Evolutionary conservation across 2,329 filamentous ascomycete genomes (phyloP).

Genomic region (Diaporthe sp.): DNA sequence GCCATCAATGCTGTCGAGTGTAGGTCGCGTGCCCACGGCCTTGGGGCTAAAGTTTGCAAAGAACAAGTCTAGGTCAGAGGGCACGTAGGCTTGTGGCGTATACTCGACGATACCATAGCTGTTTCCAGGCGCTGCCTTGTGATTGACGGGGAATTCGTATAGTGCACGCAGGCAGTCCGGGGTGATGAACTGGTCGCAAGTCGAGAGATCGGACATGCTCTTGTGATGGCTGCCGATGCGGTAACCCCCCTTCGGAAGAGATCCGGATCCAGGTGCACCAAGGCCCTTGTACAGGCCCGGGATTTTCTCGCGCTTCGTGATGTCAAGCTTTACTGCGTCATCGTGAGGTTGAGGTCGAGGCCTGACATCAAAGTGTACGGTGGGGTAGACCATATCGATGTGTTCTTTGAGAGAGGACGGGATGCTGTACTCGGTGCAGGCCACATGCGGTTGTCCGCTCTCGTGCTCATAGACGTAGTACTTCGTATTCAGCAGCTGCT

Average conservation of each 20-base stretch:
- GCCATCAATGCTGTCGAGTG: slow-evolving; percentile 35
- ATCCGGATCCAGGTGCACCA: slow-evolving; percentile 33
- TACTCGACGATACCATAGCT: slow-evolving; percentile 40
- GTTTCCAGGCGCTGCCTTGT: slow-evolving; percentile 27
- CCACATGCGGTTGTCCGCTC: slow-evolving; percentile 33
- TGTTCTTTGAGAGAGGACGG: slow-evolving; percentile 36
- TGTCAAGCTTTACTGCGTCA: neutral
- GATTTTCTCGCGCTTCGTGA: slow-evolving; percentile 1
- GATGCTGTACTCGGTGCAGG: slow-evolving; percentile 37
- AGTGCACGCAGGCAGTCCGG: slow-evolving; percentile 38
- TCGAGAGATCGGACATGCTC: slow-evolving; percentile 31
- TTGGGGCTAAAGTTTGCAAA: slow-evolving; percentile 35
- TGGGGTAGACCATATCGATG: slow-evolving; percentile 38
- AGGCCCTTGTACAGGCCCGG: slow-evolving; percentile 32
- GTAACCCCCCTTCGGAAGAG: slow-evolving; percentile 35
- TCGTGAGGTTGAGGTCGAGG: slow-evolving; percentile 6
- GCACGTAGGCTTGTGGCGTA: slow-evolving; percentile 37
- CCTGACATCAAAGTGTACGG: slow-evolving; percentile 36
- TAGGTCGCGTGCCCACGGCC: slow-evolving; percentile 29
- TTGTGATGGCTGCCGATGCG: slow-evolving; percentile 32
- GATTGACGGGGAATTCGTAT: slow-evolving; percentile 34
- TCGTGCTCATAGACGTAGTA: slow-evolving; percentile 38
- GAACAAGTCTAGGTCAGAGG: slow-evolving; percentile 35
- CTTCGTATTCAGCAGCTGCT: slow-evolving; percentile 37
- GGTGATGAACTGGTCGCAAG: slow-evolving; percentile 34